Evolutionary conservation across 139 green algal species (phyloP).

Genomic region (Microglena sp.): DNA sequence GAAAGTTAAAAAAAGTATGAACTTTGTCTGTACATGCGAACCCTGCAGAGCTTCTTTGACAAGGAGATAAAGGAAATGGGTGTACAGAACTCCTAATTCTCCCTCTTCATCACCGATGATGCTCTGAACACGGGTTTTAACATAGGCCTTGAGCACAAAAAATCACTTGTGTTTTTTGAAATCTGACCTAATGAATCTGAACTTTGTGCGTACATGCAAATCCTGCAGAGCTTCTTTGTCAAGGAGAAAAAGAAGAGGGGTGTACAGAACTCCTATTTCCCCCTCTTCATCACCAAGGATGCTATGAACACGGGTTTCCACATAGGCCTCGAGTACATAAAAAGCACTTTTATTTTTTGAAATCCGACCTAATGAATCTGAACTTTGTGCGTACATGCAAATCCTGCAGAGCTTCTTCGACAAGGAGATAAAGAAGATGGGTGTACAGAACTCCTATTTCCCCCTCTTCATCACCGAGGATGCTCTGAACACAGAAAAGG

Average conservation of each 20-base stretch:
- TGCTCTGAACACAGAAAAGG: constrained; percentile 93
- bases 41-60: constrained; percentile 64
- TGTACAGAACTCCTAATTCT: constrained; percentile 42
- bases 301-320: constrained; percentile 81
- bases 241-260: constrained; percentile 79
- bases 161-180: too few relatives aligned
- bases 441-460: constrained; percentile 97
- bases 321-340: too few relatives aligned
- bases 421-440: constrained; percentile 77
- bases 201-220: too few relatives aligned
- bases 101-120: constrained; percentile 23
- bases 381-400: too few relatives aligned
- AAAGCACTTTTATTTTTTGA: too few relatives aligned
- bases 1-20: too few relatives aligned
- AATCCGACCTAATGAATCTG: too few relatives aligned
- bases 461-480: constrained; percentile 96
- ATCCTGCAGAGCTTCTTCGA: constrained; percentile 70
- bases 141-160: too few relatives aligned
- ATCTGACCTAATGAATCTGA: too few relatives aligned
- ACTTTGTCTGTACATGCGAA: too few relatives aligned
- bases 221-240: constrained; percentile 67
- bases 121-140: constrained; percentile 14
- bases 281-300: constrained; percentile 96
- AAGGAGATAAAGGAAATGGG: constrained; percentile 80
- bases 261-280: constrained; percentile 98